These are phyloP conservation scores for Lunularia cruciata DNA, from an alignment of 225 moss, liverwort and hornwort species.

Conservation along the genomic window DNA sequence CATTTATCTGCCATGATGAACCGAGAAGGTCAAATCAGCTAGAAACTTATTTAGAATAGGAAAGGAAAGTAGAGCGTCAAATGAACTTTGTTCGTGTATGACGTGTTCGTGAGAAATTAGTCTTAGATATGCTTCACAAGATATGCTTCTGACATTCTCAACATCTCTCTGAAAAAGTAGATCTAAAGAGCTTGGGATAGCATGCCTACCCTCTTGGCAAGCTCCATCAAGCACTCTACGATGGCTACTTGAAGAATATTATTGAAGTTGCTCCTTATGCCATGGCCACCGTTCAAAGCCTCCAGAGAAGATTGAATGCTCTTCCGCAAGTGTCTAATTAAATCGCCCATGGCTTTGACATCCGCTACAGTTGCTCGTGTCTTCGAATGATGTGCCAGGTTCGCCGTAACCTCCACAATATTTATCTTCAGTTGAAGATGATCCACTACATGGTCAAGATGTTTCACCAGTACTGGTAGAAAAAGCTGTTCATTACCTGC, in stretches of 20 bases:
- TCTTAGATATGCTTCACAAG: too few relatives aligned
- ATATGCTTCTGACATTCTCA: neutral
- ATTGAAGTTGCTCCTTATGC: constrained; percentile 42
- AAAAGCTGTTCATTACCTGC: constrained; percentile 84
- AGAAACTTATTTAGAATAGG: too few relatives aligned
- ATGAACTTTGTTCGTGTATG: too few relatives aligned
- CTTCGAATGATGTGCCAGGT: constrained; percentile 75
- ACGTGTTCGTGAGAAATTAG: neutral
- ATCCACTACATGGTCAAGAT: constrained; percentile 69
- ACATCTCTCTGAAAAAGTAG: too few relatives aligned
- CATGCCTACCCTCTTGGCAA: constrained; percentile 67
- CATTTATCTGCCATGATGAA: constrained; percentile 57
- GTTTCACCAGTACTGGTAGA: constrained; percentile 69
- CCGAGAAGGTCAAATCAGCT: neutral
- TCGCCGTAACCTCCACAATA: constrained; percentile 64
- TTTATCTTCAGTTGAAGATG: constrained; percentile 57
- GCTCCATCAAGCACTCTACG: constrained; percentile 81
- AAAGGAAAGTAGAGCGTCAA: too few relatives aligned
- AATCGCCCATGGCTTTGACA: constrained; percentile 81
- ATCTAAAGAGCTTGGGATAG: too few relatives aligned
- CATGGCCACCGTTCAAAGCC: constrained; percentile 34
- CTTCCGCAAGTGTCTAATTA: constrained; percentile 72
- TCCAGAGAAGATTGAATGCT: constrained; percentile 65
- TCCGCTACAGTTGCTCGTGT: constrained; percentile 74
- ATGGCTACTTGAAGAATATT: constrained; percentile 60